phyloP scores from a whole-genome alignment of 139 green algal genomes.

The Gonium pectorale region DNA sequence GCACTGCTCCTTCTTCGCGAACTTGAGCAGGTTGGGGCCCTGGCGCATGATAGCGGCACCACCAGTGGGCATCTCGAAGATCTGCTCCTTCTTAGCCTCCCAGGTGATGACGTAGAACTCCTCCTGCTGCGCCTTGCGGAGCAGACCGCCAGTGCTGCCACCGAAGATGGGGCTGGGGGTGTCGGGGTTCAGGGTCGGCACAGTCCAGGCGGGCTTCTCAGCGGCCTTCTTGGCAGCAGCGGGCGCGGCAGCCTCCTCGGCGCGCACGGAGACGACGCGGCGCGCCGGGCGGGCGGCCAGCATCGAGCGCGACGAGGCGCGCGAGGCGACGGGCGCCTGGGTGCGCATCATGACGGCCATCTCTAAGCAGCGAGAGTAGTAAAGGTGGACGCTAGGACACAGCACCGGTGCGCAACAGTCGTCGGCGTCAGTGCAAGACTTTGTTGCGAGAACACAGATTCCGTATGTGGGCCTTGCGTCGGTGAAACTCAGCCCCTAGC shows the following conservation, averaged over 20 bases:
- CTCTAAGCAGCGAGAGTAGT: conserved; percentile 26
- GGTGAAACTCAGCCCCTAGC: no score
- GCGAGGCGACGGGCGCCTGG: conserved; percentile 29
- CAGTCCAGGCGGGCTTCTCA: conserved; percentile 74
- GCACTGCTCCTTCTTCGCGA: conserved; percentile 99
- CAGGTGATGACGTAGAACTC: conserved; percentile 87
- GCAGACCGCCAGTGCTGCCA: conserved; percentile 95
- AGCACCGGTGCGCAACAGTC: neutral
- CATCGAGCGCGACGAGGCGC: conserved; percentile 1
- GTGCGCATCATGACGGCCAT: conserved; percentile 41
- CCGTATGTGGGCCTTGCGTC: no score
- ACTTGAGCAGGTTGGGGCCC: conserved; percentile 99
- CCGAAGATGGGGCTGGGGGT: conserved; percentile 98
- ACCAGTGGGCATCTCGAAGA: conserved; percentile 99
- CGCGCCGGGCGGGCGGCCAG: no score
- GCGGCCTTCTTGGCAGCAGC: conserved; percentile 34
- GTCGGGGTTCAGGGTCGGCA: conserved; percentile 90
- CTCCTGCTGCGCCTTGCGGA: conserved; percentile 91
- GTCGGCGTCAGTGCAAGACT: no score
- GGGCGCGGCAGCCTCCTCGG: conserved; percentile 61
- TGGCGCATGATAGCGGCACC: conserved; percentile 98
- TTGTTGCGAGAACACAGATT: no score
- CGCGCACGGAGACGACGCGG: conserved; percentile 54
- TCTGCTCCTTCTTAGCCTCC: conserved; percentile 97
- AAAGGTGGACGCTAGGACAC: neutral